phyloP scores from a whole-genome alignment of 148 eudicot genomes.

The Heliamphora exappendiculata region DNA sequence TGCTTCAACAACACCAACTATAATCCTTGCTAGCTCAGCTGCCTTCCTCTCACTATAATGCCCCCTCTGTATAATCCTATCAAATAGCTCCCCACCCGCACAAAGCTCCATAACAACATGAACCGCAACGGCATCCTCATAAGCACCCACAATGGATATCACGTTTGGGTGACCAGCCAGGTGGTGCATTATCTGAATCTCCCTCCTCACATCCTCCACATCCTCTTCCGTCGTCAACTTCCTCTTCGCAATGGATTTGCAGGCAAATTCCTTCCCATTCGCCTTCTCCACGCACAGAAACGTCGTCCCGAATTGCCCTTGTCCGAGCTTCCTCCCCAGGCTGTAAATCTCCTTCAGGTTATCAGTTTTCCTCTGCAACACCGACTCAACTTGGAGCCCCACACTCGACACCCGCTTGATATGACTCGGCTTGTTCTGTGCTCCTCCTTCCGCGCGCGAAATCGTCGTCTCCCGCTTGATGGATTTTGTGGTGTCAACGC shows the following conservation, averaged over 20 bases:
- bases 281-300: conserved; percentile 40
- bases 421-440: conserved; percentile 18
- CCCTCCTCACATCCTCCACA: conserved; percentile 57
- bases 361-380: conserved; percentile 39
- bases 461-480: conserved; percentile 18
- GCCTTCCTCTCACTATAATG: conserved; percentile 50
- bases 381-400: conserved; percentile 43
- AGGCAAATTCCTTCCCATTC: conserved; percentile 36
- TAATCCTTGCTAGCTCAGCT: conserved; percentile 47
- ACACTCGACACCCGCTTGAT: conserved; percentile 30
- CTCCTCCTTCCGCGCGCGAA: neutral
- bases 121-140: conserved; percentile 52
- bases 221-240: conserved; percentile 45
- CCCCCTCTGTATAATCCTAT: conserved; percentile 50
- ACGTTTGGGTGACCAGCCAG: conserved; percentile 50
- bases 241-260: conserved; percentile 55
- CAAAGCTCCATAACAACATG: conserved; percentile 59
- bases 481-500: conserved; percentile 13
- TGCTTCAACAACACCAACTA: conserved; percentile 49
- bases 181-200: conserved; percentile 62
- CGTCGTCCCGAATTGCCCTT: conserved; percentile 56
- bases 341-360: conserved; percentile 39
- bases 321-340: conserved; percentile 49
- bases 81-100: conserved; percentile 54
- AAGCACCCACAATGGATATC: conserved; percentile 43